These are phyloP conservation scores for Stagonosporopsis vannaccii DNA, from an alignment of 2,329 filamentous ascomycete genomes.

Conservation along the genomic window DNA sequence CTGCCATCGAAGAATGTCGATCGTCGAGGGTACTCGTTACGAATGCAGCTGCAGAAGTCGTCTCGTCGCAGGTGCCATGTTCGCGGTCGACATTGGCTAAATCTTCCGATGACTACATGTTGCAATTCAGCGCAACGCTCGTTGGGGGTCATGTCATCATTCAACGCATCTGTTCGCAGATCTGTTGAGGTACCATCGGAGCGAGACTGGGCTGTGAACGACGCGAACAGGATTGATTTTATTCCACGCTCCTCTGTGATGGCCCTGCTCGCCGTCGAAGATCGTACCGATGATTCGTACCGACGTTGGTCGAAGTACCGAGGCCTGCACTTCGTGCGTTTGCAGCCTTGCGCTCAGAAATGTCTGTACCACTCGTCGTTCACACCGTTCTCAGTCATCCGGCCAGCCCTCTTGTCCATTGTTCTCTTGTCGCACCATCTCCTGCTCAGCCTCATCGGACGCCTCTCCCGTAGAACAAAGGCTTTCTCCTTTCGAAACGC, in stretches of 20 bases:
- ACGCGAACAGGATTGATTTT: background rate
- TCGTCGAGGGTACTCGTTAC: background rate
- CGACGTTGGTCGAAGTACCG: background rate
- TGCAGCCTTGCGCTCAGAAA: background rate
- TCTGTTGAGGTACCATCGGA: background rate
- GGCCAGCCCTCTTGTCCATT: background rate
- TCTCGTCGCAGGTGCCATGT: background rate
- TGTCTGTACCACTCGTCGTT: background rate
- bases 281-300: background rate
- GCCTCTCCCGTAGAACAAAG: constrained; percentile 11
- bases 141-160: background rate
- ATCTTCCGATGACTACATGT: background rate
- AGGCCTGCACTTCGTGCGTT: background rate
- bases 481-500: background rate
- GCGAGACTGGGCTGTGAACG: background rate
- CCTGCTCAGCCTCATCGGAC: background rate
- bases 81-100: background rate
- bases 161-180: background rate
- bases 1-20: background rate
- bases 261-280: background rate
- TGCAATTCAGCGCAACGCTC: background rate
- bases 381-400: background rate
- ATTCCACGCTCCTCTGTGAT: background rate
- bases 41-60: background rate
- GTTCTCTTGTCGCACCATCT: constrained; percentile 5